Evolutionary conservation across 306 rosid genomes (phyloP).

Genomic region (Oxytropis ochrocephala): DNA sequence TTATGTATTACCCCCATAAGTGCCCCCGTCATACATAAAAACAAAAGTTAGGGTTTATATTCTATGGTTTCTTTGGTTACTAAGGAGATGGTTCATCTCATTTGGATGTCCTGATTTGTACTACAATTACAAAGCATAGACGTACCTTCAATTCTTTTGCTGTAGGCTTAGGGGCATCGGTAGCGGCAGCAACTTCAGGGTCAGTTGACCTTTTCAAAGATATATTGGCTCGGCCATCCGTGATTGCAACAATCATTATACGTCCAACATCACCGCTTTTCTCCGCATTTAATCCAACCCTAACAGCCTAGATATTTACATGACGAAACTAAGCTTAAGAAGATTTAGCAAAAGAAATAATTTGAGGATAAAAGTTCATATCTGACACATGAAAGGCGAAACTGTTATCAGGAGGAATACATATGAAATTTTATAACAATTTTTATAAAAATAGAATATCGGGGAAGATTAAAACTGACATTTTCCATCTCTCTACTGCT

Average conservation of each 20-base stretch:
- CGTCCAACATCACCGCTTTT: conserved; percentile 98
- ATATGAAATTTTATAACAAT: background rate
- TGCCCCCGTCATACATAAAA: background rate
- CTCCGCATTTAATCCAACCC: conserved; percentile 98
- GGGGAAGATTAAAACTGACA: conserved; percentile 5
- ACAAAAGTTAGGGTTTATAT: background rate
- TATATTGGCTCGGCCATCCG: conserved; percentile 97
- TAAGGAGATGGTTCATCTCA: background rate
- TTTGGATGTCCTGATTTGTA: background rate
- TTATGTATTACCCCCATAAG: background rate
- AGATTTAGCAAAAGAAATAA: conserved; percentile 2
- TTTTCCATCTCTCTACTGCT: conserved; percentile 4
- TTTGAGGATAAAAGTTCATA: background rate
- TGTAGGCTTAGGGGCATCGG: conserved; percentile 78
- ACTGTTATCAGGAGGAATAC: background rate
- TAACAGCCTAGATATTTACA: conserved; percentile 61
- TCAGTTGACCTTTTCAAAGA: conserved; percentile 83
- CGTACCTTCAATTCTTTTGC: conserved; percentile 79
- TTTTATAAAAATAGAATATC: background rate
- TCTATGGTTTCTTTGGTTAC: conserved; percentile 3
- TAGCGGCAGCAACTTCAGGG: conserved; percentile 63
- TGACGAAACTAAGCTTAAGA: conserved; percentile 24
- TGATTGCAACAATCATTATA: conserved; percentile 89
- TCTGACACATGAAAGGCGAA: conserved; percentile 11
- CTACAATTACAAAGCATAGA: conserved; percentile 6